Evolutionary conservation across 805 yeast species (phyloP).

Genomic region (Ogataea nakhonphanomensis): DNA sequence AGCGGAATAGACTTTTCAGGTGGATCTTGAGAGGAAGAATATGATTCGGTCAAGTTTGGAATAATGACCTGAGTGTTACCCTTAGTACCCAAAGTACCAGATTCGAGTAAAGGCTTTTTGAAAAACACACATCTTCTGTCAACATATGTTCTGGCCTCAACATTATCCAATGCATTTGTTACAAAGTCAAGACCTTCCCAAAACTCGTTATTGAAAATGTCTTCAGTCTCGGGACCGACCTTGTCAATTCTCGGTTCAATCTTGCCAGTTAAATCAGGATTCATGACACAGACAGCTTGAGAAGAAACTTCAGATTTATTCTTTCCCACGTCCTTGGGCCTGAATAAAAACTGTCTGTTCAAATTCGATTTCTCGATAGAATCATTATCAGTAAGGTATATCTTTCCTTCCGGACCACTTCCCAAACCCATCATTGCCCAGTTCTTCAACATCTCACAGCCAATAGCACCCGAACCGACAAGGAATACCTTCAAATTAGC

Average conservation of each 20-base stretch:
- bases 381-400: slow-evolving; percentile 87
- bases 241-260: slow-evolving; percentile 77
- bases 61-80: slow-evolving; percentile 97
- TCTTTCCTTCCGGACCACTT: slow-evolving; percentile 83
- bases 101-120: slow-evolving; percentile 86
- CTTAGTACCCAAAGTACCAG: slow-evolving; percentile 97
- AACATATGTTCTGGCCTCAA: slow-evolving; percentile 96
- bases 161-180: slow-evolving; percentile 94
- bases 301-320: slow-evolving; percentile 91
- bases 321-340: slow-evolving; percentile 91
- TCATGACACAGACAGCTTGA: slow-evolving; percentile 76
- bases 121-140: slow-evolving; percentile 95
- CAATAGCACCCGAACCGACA: slow-evolving; percentile 98
- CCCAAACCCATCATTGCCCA: slow-evolving; percentile 98
- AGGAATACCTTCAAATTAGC: slow-evolving; percentile 80
- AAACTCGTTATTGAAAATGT: slow-evolving; percentile 77
- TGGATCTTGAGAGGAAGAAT: slow-evolving; percentile 95
- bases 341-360: slow-evolving; percentile 92
- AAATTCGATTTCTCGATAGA: slow-evolving; percentile 93
- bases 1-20: slow-evolving; percentile 97
- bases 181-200: slow-evolving; percentile 86
- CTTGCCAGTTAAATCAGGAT: slow-evolving; percentile 75
- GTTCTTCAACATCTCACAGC: slow-evolving; percentile 96
- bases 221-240: slow-evolving; percentile 91
- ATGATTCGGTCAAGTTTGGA: slow-evolving; percentile 92